phyloP scores from a whole-genome alignment of 768 basidiomycete genomes.

The Pleurotus djamor region DNA sequence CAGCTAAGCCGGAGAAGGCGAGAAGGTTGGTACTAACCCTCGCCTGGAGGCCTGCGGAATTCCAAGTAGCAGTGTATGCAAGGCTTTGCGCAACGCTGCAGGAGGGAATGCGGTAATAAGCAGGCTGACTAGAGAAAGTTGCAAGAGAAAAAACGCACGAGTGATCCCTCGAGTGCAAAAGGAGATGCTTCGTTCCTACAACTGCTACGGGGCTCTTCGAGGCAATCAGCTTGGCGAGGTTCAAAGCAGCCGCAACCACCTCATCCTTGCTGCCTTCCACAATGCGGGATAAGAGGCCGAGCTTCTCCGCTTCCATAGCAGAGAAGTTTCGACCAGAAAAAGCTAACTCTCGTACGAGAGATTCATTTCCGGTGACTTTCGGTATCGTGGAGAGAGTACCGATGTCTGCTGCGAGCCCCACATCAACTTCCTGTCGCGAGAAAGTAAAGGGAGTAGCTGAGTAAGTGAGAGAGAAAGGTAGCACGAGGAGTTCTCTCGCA shows the following conservation, averaged over 20 bases:
- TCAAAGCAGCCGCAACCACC: constrained; percentile 66
- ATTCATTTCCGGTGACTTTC: constrained; percentile 73
- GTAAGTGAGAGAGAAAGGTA: not conserved
- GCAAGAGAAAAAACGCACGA: constrained; percentile 42
- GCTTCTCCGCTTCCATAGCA: constrained; percentile 57
- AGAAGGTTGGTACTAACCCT: constrained; percentile 21
- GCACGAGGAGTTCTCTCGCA: constrained; percentile 19
- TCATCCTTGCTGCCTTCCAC: constrained; percentile 64
- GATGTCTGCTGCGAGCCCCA: constrained; percentile 86
- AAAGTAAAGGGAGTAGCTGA: not conserved
- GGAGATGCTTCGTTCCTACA: constrained; percentile 70
- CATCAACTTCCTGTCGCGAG: constrained; percentile 72
- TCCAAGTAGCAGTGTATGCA: constrained; percentile 43
- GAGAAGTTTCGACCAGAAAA: constrained; percentile 74
- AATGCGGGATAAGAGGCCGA: constrained; percentile 76
- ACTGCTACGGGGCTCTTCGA: constrained; percentile 81
- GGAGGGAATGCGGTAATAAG: not conserved
- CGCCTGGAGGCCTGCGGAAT: constrained; percentile 38
- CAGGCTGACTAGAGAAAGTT: not conserved
- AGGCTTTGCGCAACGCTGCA: constrained; percentile 38
- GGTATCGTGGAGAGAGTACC: constrained; percentile 84
- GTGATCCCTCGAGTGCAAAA: constrained; percentile 80
- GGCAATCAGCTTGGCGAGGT: constrained; percentile 64
- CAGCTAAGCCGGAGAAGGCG: not conserved
- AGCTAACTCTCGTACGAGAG: constrained; percentile 71